Percentiles rank a stretch among this genome's conserved stretches.
Evolutionary conservation across 2,329 filamentous ascomycete species (phyloP).

Genomic region (Lachnellula arida): DNA sequence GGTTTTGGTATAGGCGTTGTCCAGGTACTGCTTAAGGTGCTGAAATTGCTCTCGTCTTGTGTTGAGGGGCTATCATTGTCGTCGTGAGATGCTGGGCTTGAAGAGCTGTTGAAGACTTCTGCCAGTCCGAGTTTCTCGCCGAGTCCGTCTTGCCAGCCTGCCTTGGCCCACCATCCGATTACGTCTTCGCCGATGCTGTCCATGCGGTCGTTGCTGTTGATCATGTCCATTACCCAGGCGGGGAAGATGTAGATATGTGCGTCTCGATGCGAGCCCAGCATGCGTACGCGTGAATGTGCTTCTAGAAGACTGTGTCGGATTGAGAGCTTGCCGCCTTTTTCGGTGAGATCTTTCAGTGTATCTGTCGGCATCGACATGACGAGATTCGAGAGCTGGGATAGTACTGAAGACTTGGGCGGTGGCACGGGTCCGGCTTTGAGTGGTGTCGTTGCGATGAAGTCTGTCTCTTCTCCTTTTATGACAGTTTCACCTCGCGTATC

Average conservation of each 20-base stretch:
- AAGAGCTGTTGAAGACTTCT: slow-evolving; percentile 53
- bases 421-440: slow-evolving; percentile 54
- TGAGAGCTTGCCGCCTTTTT: slow-evolving; percentile 68
- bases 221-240: slow-evolving; percentile 82
- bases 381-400: slow-evolving; percentile 67
- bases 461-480: slow-evolving; percentile 86
- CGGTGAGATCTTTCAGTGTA: slow-evolving; percentile 77
- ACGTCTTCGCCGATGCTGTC: slow-evolving; percentile 90
- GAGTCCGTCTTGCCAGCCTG: slow-evolving; percentile 81
- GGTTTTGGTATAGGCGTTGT: slow-evolving; percentile 23
- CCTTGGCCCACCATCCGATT: slow-evolving; percentile 92
- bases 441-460: slow-evolving; percentile 79
- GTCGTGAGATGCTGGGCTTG: slow-evolving; percentile 35
- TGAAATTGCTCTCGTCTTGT: slow-evolving; percentile 27
- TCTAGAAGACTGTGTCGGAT: slow-evolving; percentile 72
- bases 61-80: slow-evolving; percentile 27
- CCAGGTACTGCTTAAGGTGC: slow-evolving; percentile 29
- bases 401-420: slow-evolving; percentile 58
- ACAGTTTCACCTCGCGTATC: slow-evolving; percentile 72
- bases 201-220: slow-evolving; percentile 72
- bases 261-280: slow-evolving; percentile 81
- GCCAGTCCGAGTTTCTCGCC: slow-evolving; percentile 71
- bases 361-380: slow-evolving; percentile 87
- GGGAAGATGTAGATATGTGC: slow-evolving; percentile 95
- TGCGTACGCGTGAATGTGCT: slow-evolving; percentile 69